Base-by-base conservation (phyloP, 2,329 filamentous ascomycete species). In the Cercospora sp. region DNA sequence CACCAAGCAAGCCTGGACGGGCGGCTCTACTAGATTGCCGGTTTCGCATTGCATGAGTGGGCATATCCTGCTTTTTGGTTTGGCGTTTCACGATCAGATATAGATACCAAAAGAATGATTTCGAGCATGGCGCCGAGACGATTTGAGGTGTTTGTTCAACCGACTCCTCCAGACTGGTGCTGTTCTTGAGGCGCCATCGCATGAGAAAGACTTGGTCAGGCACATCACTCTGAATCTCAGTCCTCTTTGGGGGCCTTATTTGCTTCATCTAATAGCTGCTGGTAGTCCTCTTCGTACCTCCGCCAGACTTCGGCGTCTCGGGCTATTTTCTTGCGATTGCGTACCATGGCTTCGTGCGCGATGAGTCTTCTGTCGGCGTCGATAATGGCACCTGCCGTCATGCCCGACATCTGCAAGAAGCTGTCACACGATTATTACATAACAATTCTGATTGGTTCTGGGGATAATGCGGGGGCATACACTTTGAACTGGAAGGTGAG, bases 351-450 rank as follows among this genome's bases (percentile, higher is more conserved):
- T 78, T 93, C 90, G 74, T 91, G 92, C 68, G 85, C 81, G 63
- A 89, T 85, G 74, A 94, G 83, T 61, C 89, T 84, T 66, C 83
- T 80, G 76, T 94, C 91, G 2, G 91, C 91, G 81, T 93, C 90
- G 64, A 94, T 85, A 85, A 91, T 91, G 75, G 88, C 85, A 53
- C 91, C 91, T 37, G 92, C 76, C n/a, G 91, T 89, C 91, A 94
- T 94, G 69, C 88, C 89, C n/a, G 89, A 91, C 90, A 93, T 92
- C 79, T 93, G 91, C 16, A 94, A 82, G 77, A 92, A 94, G 32
- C 91, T 94, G 75, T 49, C 28, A 60, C 12, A 63, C n/a, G 21
- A 61, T 40, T 30, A 34, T 40, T 37, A 26, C 18, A 16, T 26
- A 16, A 37, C 18, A 24, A 24, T 26, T 37, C 9, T 51, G 21